A percentile compares a stretch with the other conserved stretches of the same genome.
phyloP scores from a whole-genome alignment of 257 asterid species.

The Coffea canephora region DNA sequence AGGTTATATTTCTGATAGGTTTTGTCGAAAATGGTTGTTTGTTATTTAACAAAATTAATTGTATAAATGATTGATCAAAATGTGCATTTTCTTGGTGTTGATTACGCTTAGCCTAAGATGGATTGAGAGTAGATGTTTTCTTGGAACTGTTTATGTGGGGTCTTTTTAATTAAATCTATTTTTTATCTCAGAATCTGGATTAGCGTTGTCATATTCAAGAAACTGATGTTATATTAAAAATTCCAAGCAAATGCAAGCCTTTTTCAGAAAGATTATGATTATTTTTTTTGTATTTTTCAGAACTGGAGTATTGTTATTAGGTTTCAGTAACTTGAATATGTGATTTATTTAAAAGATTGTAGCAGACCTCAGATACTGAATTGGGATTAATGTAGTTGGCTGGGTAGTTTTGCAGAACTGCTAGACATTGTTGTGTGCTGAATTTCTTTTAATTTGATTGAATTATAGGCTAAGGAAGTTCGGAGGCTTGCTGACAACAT shows the following conservation, averaged over 20 bases:
- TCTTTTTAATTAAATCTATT: no score
- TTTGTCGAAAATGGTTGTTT: background rate
- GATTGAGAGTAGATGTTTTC: background rate
- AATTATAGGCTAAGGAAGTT: slow-evolving; percentile 82
- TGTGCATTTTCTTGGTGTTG: background rate
- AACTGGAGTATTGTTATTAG: background rate
- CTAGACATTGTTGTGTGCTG: background rate
- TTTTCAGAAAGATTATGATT: background rate
- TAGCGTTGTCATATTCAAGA: background rate
- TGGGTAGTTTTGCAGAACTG: background rate
- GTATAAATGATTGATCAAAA: no score
- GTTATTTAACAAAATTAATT: background rate
- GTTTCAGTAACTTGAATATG: background rate
- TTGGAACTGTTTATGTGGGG: background rate
- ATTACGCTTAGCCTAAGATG: background rate
- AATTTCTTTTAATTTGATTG: slow-evolving; percentile 9
- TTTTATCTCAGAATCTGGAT: background rate
- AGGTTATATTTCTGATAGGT: slow-evolving; percentile 16
- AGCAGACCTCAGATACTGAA: background rate
- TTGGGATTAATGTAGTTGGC: background rate
- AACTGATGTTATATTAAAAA: background rate
- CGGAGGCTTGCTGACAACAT: slow-evolving; percentile 93
- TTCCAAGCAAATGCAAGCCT: background rate
- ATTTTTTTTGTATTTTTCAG: background rate
- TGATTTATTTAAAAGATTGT: background rate